A percentile compares a stretch with the other conserved stretches of the same genome.
Conservation (phyloP, 208 protist genomes). For the Crithidia brevicula region DNA sequence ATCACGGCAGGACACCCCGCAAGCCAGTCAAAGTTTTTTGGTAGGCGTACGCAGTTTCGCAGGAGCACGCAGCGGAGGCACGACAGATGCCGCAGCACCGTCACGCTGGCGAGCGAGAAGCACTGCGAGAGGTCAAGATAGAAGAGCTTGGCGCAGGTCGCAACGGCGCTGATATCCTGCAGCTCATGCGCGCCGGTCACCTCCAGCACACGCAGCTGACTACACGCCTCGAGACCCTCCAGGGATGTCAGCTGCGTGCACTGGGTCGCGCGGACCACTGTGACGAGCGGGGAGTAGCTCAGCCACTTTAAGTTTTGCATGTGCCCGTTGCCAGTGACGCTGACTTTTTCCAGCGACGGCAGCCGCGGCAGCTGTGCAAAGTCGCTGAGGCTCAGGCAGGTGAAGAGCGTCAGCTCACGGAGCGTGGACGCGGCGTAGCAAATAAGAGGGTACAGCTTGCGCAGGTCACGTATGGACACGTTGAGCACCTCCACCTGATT, state of each 20-base stretch:
- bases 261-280: constrained; percentile 31
- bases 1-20: constrained; percentile 7
- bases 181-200: constrained; percentile 4
- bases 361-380: constrained; percentile 20
- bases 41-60: constrained; percentile 13
- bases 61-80: constrained; percentile 4
- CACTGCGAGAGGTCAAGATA: constrained; percentile 29
- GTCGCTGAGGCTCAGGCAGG: constrained; percentile 7
- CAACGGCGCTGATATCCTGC: background rate
- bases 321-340: constrained; percentile 16
- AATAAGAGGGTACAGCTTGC: constrained; percentile 8
- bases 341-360: constrained; percentile 18
- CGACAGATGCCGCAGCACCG: background rate
- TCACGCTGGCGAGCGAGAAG: background rate
- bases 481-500: constrained; percentile 4
- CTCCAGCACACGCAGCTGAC: constrained; percentile 15
- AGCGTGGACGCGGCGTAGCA: constrained; percentile 5
- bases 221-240: constrained; percentile 4
- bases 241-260: constrained; percentile 23
- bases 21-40: constrained; percentile 19
- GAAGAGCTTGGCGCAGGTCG: background rate
- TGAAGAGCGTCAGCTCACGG: constrained; percentile 26
- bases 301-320: constrained; percentile 28
- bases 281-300: constrained; percentile 6
- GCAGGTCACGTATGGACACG: constrained; percentile 10